Conservation (phyloP, 2,329 filamentous ascomycete species). For the Penicillium psychrosexuale region DNA sequence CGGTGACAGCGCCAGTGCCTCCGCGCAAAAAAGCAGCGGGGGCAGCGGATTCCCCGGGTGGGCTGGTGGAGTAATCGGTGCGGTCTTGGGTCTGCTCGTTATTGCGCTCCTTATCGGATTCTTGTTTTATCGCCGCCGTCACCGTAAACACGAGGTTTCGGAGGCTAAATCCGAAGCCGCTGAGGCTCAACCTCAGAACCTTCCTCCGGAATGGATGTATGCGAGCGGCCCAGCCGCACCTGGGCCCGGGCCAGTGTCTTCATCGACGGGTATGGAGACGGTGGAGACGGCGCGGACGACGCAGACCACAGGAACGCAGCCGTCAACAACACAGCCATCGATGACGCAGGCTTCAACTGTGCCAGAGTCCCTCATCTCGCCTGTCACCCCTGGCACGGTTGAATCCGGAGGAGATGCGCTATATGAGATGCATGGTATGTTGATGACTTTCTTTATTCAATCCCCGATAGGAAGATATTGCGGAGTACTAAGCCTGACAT, state of each 20-base stretch:
- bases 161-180: not conserved
- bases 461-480: not conserved
- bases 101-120: constrained; percentile 13
- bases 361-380: not conserved
- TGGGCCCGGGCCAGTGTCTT: not conserved
- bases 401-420: constrained; percentile 3
- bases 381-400: constrained; percentile 1
- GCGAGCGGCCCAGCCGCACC: not conserved
- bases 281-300: not conserved
- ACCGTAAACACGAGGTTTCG: not conserved
- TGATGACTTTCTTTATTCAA: not conserved
- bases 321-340: not conserved
- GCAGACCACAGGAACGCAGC: not conserved
- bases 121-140: constrained; percentile 21
- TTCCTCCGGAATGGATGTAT: not conserved
- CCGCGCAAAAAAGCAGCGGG: constrained; percentile 8
- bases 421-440: constrained; percentile 7
- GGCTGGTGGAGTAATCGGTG: constrained; percentile 54
- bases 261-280: not conserved
- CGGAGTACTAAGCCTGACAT: not conserved
- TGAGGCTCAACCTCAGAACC: not conserved
- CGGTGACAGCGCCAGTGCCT: constrained; percentile 13
- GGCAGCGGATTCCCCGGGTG: constrained; percentile 50
- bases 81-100: constrained; percentile 20
- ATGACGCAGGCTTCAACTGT: constrained; percentile 1